Evolutionary conservation across 2,329 filamentous ascomycete genomes (phyloP).

Genomic region (Fusarium pseudograminearum): DNA sequence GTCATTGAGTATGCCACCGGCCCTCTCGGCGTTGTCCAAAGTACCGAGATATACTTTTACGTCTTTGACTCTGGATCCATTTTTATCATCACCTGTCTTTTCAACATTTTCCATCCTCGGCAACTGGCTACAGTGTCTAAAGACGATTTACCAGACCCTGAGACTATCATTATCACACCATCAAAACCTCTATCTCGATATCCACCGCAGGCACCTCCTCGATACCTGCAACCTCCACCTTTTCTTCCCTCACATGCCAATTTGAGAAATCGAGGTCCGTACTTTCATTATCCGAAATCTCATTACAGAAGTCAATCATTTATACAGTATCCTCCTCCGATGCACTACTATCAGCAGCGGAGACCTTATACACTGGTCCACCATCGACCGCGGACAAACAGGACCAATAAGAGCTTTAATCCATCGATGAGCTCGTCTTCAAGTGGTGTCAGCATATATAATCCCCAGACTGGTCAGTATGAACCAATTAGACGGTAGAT

Average conservation of each 20-base stretch:
- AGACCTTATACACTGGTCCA: conserved; percentile 6
- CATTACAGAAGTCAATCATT: conserved; percentile 7
- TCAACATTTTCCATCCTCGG: conserved; percentile 33
- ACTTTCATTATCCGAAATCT: conserved; percentile 4
- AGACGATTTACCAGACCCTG: conserved; percentile 3
- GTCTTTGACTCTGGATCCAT: conserved; percentile 54
- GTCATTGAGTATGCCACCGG: conserved; percentile 56
- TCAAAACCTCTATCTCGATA: not conserved
- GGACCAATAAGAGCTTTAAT: conserved; percentile 24
- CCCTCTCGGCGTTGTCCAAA: conserved; percentile 47
- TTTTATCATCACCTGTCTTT: conserved; percentile 33
- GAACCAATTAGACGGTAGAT: conserved; percentile 13
- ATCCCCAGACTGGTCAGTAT: conserved; percentile 18
- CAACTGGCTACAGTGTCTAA: not conserved
- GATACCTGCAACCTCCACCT: not conserved
- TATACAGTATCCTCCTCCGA: conserved; percentile 14
- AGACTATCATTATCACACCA: not conserved
- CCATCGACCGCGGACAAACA: conserved; percentile 19
- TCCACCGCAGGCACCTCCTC: conserved; percentile 1
- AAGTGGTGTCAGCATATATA: conserved; percentile 23
- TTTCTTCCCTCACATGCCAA: conserved; percentile 9
- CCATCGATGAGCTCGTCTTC: conserved; percentile 16
- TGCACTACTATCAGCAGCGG: conserved; percentile 25
- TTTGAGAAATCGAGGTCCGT: not conserved
- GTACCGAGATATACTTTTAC: conserved; percentile 52